Evolutionary conservation across 805 yeast genomes (phyloP), one percentile per base, ranked within the genome.

Genomic region (Millerozyma acaciae): DNA sequence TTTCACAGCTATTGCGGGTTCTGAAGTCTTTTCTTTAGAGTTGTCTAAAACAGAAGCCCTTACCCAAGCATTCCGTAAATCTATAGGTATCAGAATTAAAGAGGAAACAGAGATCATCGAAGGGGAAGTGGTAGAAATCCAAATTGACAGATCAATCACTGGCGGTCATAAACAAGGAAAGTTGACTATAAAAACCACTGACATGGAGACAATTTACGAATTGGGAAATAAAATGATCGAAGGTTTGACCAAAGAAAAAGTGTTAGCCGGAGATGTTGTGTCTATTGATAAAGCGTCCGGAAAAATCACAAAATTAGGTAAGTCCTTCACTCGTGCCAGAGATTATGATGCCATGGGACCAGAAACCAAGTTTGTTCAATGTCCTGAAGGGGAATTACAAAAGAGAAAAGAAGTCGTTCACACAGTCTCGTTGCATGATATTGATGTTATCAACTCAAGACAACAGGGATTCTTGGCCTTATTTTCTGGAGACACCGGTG

Each of bases 281-380:
- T 82, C 93, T 32, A 87, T 93, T 56, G 98, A 93, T 62, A 88
- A 93, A 62, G 89, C 96, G 8, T 77, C 89, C 32, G 99, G 98
- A 34, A 85, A 90, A 44, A 86, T 93, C 50, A 80, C 93, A 35
- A 87, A 90, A 60, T 76, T 93, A 44, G 99, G 99, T 40, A 80
- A 96, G 62, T 89, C 97, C 0, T 94, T 87, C 62, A 81, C 97
- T 5, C 78, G 97, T 48, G 94, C 97, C 5, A 76, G 98, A 50
- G 98, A 93, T 62, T 93, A 93, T 60, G 99, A 93, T 64, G 96
- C 97, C 28, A 87, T 88, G 95, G 95, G 96, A 14, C 96, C 97
- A 34, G 97, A 94, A 44, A 89, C 96, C 31, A 89, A 88, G 62
- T 93, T 93, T 58, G 96, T 93, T 38, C 97, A 93, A 62, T 84